Evolutionary conservation across 352 stramenopile species (phyloP).

Genomic region (Elongisporangium anandrum): DNA sequence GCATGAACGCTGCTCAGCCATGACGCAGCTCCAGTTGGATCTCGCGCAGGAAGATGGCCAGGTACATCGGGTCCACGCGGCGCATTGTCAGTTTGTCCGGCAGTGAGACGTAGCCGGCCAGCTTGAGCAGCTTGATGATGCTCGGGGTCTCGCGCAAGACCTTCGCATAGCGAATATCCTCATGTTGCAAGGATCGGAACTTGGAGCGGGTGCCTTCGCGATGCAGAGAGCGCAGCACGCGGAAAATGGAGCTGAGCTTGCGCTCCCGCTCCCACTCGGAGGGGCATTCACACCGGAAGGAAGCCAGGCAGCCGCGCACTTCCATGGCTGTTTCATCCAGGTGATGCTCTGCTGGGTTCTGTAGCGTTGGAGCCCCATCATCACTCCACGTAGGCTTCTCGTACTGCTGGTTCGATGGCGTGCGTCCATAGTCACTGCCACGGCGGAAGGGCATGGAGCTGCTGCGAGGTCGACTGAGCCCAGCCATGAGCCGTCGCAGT

Average conservation of each 20-base stretch:
- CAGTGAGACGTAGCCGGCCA: conserved; percentile 70
- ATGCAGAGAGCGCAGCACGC: conserved; percentile 62
- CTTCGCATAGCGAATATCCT: conserved; percentile 68
- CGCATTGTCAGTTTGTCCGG: conserved; percentile 73
- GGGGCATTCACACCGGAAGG: conserved; percentile 59
- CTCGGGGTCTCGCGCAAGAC: conserved; percentile 65
- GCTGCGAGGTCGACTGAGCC: conserved; percentile 55
- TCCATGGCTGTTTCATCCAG: conserved; percentile 41
- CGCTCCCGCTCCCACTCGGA: conserved; percentile 54
- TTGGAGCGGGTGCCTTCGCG: conserved; percentile 58
- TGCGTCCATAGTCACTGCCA: conserved; percentile 22
- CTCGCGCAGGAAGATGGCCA: conserved; percentile 55
- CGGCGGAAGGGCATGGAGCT: conserved; percentile 49
- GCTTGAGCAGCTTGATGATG: conserved; percentile 71
- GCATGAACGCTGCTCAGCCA: not conserved
- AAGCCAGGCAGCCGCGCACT: conserved; percentile 48
- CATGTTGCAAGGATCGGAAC: conserved; percentile 61
- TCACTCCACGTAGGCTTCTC: conserved; percentile 60
- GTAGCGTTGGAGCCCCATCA: conserved; percentile 27
- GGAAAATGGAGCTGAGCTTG: conserved; percentile 66
- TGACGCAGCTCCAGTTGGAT: conserved; percentile 24
- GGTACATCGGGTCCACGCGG: conserved; percentile 60
- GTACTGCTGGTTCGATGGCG: conserved; percentile 27
- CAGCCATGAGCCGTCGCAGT: conserved; percentile 54
- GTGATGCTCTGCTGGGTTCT: conserved; percentile 24